Base-by-base conservation (phyloP, 2,329 filamentous ascomycete genomes). In the Ustilaginoidea virens region DNA sequence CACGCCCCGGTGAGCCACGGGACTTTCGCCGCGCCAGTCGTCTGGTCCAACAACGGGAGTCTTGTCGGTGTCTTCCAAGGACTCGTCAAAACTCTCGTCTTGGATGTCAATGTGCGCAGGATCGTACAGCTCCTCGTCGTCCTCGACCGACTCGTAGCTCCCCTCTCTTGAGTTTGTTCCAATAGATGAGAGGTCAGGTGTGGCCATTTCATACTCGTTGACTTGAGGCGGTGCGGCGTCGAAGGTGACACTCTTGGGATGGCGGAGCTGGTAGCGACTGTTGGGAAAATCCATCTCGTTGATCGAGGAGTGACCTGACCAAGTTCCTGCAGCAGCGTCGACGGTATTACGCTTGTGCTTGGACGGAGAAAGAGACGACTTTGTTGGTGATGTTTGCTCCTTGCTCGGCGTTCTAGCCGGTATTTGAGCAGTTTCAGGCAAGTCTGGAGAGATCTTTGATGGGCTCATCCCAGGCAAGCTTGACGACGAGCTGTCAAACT, bases 191-290 rank as follows among this genome's bases (percentile, higher is more conserved):
- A 92, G 71, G 47, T 94, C 90, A 8, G 90, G 90, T 2, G 90
- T 98, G 19, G 83, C 80, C 80, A 94, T 86, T 55, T 96, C 90
- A 51, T 96, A 98, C 56, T 98, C 90, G 48, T 96, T 93, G 45
- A 98, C 69, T 48, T 92, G 81, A 15, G 90, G 90, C 14, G 87
- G 87, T 2, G 82, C 85, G 21, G 78, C 80, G 55, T 96, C 85
- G 49, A 98, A 98, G 1, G 87, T 98, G 33, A 98, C 90, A 45
- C 86, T 94, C 63, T 98, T 98, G 27, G 83, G 76, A 54, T 93
- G 81, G 30, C 85, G 79, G 48, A 83, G 79, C 23, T 85, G 63
- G 9, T 65, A 67, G 39, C 71, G 73, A 30, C 79, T 76, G 5
- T 69, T 69, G 20, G 73, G 69, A 11, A 77, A 58, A 29, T 74